Conservation (phyloP, 257 asterid genomes). For the Plantago major region DNA sequence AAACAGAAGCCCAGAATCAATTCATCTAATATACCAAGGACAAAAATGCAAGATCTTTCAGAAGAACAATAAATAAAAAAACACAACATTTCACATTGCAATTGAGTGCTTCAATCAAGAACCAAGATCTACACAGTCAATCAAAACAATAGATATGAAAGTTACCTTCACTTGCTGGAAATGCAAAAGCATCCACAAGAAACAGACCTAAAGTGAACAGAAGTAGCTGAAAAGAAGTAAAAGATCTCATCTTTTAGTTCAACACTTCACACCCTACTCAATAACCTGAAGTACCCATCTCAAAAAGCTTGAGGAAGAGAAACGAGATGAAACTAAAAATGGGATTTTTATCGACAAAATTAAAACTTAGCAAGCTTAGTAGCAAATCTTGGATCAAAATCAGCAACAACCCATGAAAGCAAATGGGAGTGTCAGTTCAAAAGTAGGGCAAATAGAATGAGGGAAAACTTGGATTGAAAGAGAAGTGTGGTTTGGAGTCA, state of each 20-base stretch:
- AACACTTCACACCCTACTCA: conserved; percentile 12
- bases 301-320: not conserved
- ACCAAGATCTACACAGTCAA: conserved; percentile 45
- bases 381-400: conserved; percentile 46
- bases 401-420: conserved; percentile 47
- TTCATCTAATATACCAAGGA: not conserved
- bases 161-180: conserved; percentile 66
- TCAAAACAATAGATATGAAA: not conserved
- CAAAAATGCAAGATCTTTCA: not conserved
- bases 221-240: conserved; percentile 34
- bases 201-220: conserved; percentile 40
- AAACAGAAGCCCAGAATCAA: conserved; percentile 12
- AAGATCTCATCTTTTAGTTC: conserved; percentile 38
- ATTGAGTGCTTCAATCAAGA: conserved; percentile 23
- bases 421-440: conserved; percentile 28
- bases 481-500: conserved; percentile 52
- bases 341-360: not conserved
- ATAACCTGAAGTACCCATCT: not conserved
- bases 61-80: not conserved
- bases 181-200: conserved; percentile 36
- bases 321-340: not conserved
- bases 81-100: conserved; percentile 22
- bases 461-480: conserved; percentile 64
- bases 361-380: conserved; percentile 27
- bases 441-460: not conserved